These are phyloP conservation scores for Barnettozyma californica DNA, from an alignment of 805 yeast genomes.

Conservation along the genomic window DNA sequence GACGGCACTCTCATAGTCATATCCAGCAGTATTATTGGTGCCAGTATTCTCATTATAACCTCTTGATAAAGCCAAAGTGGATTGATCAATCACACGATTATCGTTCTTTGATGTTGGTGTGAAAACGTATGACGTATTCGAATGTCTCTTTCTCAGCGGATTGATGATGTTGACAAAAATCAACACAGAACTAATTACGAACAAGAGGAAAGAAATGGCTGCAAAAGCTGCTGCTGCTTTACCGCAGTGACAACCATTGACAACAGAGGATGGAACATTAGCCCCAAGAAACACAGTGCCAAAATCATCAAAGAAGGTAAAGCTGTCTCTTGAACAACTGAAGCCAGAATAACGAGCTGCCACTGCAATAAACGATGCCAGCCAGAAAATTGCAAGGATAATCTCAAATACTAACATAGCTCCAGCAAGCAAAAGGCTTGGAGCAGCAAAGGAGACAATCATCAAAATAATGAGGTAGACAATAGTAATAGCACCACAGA, in stretches of 20 bases:
- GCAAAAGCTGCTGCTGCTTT: constrained; percentile 31
- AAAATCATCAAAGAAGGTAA: constrained; percentile 10
- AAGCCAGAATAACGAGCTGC: constrained; percentile 28
- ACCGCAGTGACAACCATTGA: constrained; percentile 25
- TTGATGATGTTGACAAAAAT: constrained; percentile 27
- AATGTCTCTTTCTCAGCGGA: constrained; percentile 6
- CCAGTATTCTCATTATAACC: constrained; percentile 1
- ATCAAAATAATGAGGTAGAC: constrained; percentile 25
- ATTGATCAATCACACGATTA: constrained; percentile 1
- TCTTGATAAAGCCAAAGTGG: neutral
- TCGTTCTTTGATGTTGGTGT: constrained; percentile 1
- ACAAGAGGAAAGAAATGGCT: constrained; percentile 26
- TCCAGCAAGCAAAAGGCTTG: constrained; percentile 24
- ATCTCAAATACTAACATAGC: constrained; percentile 24
- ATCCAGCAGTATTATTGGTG: neutral
- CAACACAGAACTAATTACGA: constrained; percentile 22
- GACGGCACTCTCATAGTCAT: neutral
- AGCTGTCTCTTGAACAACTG: constrained; percentile 20
- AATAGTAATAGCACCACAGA: constrained; percentile 27
- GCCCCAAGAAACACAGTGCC: constrained; percentile 8
- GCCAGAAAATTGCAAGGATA: constrained; percentile 27
- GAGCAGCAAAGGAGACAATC: constrained; percentile 16
- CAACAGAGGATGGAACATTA: constrained; percentile 11
- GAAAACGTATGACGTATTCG: constrained; percentile 5
- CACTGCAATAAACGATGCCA: constrained; percentile 30